phyloP scores from a whole-genome alignment of 139 green algal genomes.

The Coelastrella sp. region DNA sequence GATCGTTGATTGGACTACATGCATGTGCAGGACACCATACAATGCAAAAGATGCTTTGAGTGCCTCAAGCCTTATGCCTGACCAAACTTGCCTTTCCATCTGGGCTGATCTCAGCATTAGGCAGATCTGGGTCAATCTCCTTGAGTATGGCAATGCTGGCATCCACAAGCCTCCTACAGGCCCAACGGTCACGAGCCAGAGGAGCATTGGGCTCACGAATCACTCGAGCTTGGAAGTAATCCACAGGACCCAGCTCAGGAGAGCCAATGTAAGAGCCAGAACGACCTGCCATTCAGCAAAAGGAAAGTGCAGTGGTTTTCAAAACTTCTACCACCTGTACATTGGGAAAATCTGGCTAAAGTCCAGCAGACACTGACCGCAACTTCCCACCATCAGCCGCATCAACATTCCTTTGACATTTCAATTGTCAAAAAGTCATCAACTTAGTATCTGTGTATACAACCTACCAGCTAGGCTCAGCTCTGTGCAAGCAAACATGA shows the following conservation, averaged over 20 bases:
- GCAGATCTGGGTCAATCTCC: conserved; percentile 40
- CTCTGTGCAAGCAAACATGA: conserved; percentile 51
- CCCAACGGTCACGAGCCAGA: conserved; percentile 48
- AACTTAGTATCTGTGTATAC: too few species aligned
- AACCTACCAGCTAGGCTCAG: not conserved
- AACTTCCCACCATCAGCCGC: too few species aligned
- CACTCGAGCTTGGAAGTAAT: conserved; percentile 48
- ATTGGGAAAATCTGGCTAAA: too few species aligned
- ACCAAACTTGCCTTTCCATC: conserved; percentile 34
- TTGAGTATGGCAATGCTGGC: conserved; percentile 38
- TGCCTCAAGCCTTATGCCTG: too few species aligned
- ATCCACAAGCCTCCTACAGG: conserved; percentile 38
- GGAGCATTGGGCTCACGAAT: conserved; percentile 50
- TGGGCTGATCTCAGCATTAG: conserved; percentile 31
- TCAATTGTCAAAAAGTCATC: too few species aligned
- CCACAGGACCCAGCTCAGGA: conserved; percentile 45
- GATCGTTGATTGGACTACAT: not conserved
- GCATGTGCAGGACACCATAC: too few species aligned
- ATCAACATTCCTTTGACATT: too few species aligned
- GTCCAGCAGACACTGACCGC: too few species aligned
- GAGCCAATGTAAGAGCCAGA: conserved; percentile 51
- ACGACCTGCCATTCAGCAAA: conserved; percentile 42
- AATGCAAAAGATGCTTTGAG: too few species aligned
- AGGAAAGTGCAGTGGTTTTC: too few species aligned
- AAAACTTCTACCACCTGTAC: not conserved